Evolutionary conservation across 495 filamentous ascomycete species (phyloP), one percentile per base, ranked within the genome.

Genomic region (Echria macrotheca): DNA sequence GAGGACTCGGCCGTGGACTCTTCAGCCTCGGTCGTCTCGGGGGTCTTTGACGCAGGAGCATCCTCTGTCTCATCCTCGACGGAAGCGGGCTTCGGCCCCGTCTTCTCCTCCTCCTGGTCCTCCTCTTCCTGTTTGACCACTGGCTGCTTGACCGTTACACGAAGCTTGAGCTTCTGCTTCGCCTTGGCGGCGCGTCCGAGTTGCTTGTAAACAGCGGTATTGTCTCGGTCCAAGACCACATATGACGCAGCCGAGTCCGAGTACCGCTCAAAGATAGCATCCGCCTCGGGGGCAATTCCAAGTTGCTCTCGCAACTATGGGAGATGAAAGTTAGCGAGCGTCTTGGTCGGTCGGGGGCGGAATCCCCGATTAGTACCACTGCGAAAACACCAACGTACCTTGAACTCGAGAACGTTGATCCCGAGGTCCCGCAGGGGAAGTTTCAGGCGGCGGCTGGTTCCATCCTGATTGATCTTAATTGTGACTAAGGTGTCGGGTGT

Each of bases 141-240:
- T 21, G 56, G 49, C 40, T 60, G 17, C 49, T 57, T 63, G 28
- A 72, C 64, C 14, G 80, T 90, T 39, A 85, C 88, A 54, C 83
- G 85, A 41, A 99, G 80, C 60, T 91, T 88, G 51, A 99, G 83
- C 83, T 96, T 99, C 47, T 90, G 82, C 78, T 99, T 99, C 14
- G 93, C 93, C 70, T 96, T 99, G 52, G 94, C 93, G 61, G 93
- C 93, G 55, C 93, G 87, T 65, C 89, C 89, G 31, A 99, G 83
- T 67, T 96, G 91, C 72, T 96, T 99, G 79, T 95, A 97, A 45
- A 95, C 86, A 19, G 84, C 74, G 1, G 75, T 66, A 55, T 96
- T 95, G 60, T 74, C 71, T 40, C 79, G 73, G 67, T 97, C 86
- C 33, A 99, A 81, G 7, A 73, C 74, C 53, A 96, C 75, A 68